phyloP scores from a whole-genome alignment of 768 basidiomycete species.

The Pleurotus pulmonarius region DNA sequence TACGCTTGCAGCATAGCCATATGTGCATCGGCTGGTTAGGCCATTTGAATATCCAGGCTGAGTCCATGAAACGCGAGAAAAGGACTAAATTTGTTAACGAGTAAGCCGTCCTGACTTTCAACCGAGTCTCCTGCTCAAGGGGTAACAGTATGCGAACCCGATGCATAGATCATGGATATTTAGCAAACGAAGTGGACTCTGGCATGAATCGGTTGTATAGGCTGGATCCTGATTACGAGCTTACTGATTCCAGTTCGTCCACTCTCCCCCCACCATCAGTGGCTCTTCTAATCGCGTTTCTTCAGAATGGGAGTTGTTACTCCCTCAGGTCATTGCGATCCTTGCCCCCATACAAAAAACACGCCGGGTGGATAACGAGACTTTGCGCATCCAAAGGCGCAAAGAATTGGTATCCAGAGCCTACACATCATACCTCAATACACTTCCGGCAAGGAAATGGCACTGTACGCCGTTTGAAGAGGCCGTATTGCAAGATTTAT shows the following conservation, averaged over 20 bases:
- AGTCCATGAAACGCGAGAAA: slow-evolving; percentile 1
- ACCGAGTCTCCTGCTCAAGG: too few species aligned
- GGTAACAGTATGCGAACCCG: not conserved
- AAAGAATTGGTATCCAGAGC: not conserved
- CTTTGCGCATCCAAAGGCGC: not conserved
- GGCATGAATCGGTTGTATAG: slow-evolving; percentile 1
- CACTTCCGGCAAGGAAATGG: not conserved
- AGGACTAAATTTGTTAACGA: slow-evolving; percentile 5
- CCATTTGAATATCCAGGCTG: slow-evolving; percentile 1
- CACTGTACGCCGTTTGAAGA: slow-evolving; percentile 5
- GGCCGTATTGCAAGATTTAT: slow-evolving; percentile 1
- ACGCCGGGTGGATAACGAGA: not conserved
- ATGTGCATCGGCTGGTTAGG: slow-evolving; percentile 3
- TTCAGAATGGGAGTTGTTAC: slow-evolving; percentile 1
- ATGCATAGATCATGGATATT: not conserved
- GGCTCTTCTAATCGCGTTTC: not conserved
- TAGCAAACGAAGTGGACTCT: not conserved
- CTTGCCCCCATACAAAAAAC: not conserved
- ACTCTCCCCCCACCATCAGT: not conserved
- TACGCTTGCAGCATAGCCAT: not conserved
- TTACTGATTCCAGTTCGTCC: not conserved
- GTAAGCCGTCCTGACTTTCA: not conserved
- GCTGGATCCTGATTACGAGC: slow-evolving; percentile 3
- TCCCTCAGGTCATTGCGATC: slow-evolving; percentile 1
- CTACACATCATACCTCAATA: slow-evolving; percentile 2